These are phyloP conservation scores for Ophidiomyces ophidiicola DNA, from an alignment of 2,329 filamentous ascomycete species.

Conservation along the genomic window DNA sequence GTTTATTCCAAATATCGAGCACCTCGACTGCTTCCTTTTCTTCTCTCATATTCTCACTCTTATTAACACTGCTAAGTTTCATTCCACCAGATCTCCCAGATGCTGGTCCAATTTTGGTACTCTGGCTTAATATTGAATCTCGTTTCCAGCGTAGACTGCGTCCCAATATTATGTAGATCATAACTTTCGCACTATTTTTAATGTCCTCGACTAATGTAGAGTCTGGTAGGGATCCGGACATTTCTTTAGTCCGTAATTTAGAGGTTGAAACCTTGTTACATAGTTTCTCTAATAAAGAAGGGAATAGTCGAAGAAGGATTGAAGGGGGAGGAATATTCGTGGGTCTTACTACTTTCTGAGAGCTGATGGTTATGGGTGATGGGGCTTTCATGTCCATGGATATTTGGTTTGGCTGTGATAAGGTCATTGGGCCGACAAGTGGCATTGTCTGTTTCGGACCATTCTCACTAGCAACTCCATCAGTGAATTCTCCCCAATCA, in stretches of 20 bases:
- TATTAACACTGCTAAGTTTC: constrained; percentile 82
- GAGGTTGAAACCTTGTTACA: constrained; percentile 51
- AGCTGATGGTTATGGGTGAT: neutral
- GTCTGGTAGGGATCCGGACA: constrained; percentile 31
- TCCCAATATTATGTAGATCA: constrained; percentile 70
- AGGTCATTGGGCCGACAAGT: neutral
- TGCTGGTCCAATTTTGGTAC: constrained; percentile 72
- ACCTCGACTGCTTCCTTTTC: constrained; percentile 74
- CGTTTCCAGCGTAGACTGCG: constrained; percentile 83
- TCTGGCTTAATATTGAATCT: constrained; percentile 70
- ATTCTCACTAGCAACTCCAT: constrained; percentile 18
- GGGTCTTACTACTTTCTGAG: constrained; percentile 42
- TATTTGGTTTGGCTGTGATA: neutral
- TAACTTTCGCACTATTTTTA: constrained; percentile 38
- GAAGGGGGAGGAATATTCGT: constrained; percentile 84
- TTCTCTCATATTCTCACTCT: constrained; percentile 67
- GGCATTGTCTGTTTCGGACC: neutral
- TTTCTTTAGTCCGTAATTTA: constrained; percentile 42
- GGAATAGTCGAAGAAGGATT: constrained; percentile 65
- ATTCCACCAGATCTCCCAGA: constrained; percentile 65
- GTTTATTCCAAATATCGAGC: constrained; percentile 59
- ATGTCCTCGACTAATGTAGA: constrained; percentile 20
- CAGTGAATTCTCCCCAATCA: constrained; percentile 45
- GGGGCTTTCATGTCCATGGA: neutral
- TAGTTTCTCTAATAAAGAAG: constrained; percentile 55